Conservation (phyloP, 2,329 filamentous ascomycete species). For the Tetracladium maxilliforme region DNA sequence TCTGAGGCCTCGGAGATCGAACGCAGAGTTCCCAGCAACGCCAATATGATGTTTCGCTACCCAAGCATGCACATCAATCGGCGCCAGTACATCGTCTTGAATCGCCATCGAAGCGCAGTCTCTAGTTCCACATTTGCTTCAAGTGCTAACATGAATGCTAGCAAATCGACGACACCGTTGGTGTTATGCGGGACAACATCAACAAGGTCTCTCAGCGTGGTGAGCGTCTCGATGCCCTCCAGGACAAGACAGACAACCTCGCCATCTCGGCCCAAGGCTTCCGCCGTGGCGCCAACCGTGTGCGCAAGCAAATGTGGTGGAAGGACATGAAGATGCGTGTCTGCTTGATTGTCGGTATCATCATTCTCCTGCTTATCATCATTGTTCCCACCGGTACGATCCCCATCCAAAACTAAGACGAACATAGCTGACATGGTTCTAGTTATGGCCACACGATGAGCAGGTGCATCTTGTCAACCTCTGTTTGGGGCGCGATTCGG, state of each 20-base stretch:
- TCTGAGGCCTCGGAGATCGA: no score
- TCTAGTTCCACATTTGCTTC: constrained; percentile 1
- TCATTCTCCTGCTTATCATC: constrained; percentile 84
- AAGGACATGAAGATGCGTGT: constrained; percentile 99
- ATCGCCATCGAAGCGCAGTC: constrained; percentile 1
- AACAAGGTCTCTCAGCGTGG: constrained; percentile 92
- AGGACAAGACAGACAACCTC: constrained; percentile 91
- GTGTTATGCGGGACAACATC: constrained; percentile 95
- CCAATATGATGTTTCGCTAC: constrained; percentile 1
- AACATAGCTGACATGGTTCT: no score
- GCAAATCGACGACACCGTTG: constrained; percentile 96
- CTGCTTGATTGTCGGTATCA: constrained; percentile 82
- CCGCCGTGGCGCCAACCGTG: constrained; percentile 87
- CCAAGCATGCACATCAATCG: not conserved
- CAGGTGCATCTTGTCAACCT: no score
- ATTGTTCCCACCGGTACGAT: constrained; percentile 78
- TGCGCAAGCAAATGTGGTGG: constrained; percentile 99
- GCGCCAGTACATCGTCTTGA: not conserved
- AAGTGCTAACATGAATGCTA: constrained; percentile 20
- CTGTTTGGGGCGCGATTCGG: no score
- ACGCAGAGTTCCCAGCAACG: no score
- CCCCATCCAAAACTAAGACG: no score
- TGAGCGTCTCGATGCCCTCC: constrained; percentile 71
- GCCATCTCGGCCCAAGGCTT: constrained; percentile 89
- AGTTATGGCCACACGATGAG: no score